phyloP scores from a whole-genome alignment of 768 basidiomycete species.

The Asterophora parasitica region DNA sequence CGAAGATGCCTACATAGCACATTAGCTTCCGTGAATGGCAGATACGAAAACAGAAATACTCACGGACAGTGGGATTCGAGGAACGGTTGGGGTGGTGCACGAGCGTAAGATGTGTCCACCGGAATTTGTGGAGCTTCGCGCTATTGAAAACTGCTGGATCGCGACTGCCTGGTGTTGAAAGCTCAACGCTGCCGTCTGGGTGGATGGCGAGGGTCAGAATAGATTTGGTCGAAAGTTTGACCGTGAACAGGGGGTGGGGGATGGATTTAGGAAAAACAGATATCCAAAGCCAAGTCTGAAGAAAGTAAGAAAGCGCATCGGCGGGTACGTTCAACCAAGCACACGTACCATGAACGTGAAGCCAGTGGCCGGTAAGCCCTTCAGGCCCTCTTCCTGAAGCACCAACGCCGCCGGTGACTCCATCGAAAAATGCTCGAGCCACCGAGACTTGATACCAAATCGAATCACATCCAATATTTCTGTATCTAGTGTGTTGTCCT shows the following conservation, averaged over 20 bases:
- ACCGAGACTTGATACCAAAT: constrained; percentile 65
- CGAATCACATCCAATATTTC: constrained; percentile 71
- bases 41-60: constrained; percentile 21
- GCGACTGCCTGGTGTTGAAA: constrained; percentile 35
- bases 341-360: constrained; percentile 66
- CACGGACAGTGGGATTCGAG: constrained; percentile 58
- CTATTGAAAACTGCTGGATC: constrained; percentile 40
- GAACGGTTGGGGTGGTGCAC: constrained; percentile 59
- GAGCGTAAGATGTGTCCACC: constrained; percentile 72
- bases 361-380: constrained; percentile 54
- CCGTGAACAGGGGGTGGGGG: constrained; percentile 35
- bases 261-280: constrained; percentile 31
- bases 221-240: constrained; percentile 22
- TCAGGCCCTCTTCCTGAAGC: constrained; percentile 41
- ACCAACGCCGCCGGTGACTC: constrained; percentile 50
- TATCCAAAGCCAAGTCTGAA: constrained; percentile 47
- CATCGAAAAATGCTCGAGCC: constrained; percentile 76
- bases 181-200: constrained; percentile 52
- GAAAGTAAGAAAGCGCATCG: not conserved
- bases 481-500: constrained; percentile 47
- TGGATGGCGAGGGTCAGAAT: constrained; percentile 44
- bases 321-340: not conserved
- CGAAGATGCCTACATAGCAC: constrained; percentile 51
- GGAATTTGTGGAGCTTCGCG: constrained; percentile 42
- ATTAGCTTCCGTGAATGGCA: not conserved